Evolutionary conservation across 1,139 yeast species (phyloP).

Genomic region (Chernovozyma aurita): DNA sequence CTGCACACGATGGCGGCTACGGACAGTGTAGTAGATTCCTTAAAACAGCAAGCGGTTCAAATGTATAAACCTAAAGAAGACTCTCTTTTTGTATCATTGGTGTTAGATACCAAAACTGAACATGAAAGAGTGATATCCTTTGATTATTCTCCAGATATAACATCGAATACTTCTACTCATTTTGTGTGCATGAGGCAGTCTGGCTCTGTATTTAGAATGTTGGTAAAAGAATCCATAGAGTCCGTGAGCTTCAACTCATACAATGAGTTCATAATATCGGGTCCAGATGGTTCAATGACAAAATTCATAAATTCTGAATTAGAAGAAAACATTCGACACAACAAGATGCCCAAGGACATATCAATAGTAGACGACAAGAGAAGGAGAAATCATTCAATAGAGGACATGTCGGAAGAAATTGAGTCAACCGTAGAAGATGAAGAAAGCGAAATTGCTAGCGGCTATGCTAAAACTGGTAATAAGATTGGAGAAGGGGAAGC

Average conservation of each 20-base stretch:
- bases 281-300: constrained; percentile 54
- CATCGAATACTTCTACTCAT: constrained; percentile 43
- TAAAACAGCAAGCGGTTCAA: constrained; percentile 33
- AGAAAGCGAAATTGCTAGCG: constrained; percentile 3
- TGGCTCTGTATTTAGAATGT: constrained; percentile 81
- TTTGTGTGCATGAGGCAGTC: constrained; percentile 87
- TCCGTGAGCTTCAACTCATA: constrained; percentile 62
- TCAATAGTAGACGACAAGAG: constrained; percentile 1
- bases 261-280: constrained; percentile 66
- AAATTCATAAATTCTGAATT: constrained; percentile 26
- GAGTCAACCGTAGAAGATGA: constrained; percentile 33
- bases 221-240: constrained; percentile 64
- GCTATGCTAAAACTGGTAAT: constrained; percentile 4
- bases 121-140: constrained; percentile 80
- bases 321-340: neutral
- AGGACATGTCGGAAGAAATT: constrained; percentile 19
- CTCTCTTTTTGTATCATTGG: constrained; percentile 69
- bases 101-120: constrained; percentile 70
- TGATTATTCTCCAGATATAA: constrained; percentile 66
- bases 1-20: constrained; percentile 9
- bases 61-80: constrained; percentile 40
- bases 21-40: constrained; percentile 10
- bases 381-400: constrained; percentile 1
- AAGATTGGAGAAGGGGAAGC: constrained; percentile 22
- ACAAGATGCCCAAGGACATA: neutral